Base-by-base conservation (phyloP, 2,329 filamentous ascomycete genomes). In the Chaetomiaceae sp. region DNA sequence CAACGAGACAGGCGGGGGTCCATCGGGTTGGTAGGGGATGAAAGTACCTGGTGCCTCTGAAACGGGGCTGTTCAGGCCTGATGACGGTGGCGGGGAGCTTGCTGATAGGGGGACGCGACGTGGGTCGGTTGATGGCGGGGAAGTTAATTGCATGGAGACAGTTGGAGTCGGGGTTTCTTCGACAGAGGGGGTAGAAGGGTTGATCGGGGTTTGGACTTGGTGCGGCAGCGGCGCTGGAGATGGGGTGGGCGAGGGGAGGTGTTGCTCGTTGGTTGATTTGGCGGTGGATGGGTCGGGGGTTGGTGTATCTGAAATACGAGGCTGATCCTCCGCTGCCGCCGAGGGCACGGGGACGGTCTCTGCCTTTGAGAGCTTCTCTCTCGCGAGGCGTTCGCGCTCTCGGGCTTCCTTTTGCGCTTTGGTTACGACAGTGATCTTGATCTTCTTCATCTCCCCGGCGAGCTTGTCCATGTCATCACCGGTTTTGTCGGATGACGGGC, bases 381-480 rank as follows among this genome's bases (percentile, higher is more conserved):
- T 54, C 14, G 55, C 55, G 5, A 47, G 19, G 4, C 58, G 57
- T 54, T 64, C 63, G 42, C 59, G 58, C 23, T 76, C 75, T 23
- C 72, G 75, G 1, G 78, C 80, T 46, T 82, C 81, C 60, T 75
- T 78, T 61, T 83, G 78, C 36, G 80, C 74, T 55, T 82, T 75
- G 1, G 80, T 83, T 36, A 84, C 72, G 22, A 85, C 65, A 48
- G 79, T 84, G 61, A 85, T 81, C 64, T 79, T 83, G 54, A 85
- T 80, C 65, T 79, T 83, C 65, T 80, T 83, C 76, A 85, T 79
- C 1, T 79, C 77, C 33, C 71, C 73, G 0, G 81, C 79, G 56
- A 86, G 72, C 46, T 70, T 75, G 49, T 84, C 79, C 33, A 85
- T 64, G 45, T 77, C 77, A 44, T 74, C 69, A 3, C 60, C 63